A percentile compares a stretch with the other conserved stretches of the same genome.
Conservation (phyloP, 495 filamentous ascomycete genomes). For the Cudoniella acicularis region DNA sequence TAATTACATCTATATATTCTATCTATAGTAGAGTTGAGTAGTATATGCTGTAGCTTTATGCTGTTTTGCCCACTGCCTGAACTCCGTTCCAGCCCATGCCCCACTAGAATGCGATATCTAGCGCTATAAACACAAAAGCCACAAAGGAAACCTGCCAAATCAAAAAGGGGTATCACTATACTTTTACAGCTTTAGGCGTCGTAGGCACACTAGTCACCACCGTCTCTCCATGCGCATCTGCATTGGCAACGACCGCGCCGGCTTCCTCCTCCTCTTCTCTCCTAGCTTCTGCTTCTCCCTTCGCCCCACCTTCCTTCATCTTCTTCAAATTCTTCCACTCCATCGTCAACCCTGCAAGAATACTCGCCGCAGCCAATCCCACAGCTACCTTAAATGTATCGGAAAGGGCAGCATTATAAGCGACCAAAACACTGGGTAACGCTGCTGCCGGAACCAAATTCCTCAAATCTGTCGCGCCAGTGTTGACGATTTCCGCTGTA, state of each 20-base stretch:
- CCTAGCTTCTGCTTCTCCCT: background rate
- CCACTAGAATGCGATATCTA: background rate
- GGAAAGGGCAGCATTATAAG: conserved; percentile 30
- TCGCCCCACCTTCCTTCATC: conserved; percentile 6
- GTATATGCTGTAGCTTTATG: background rate
- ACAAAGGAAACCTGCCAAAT: background rate
- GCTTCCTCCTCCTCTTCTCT: background rate
- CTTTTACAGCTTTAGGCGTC: background rate
- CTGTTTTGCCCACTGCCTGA: background rate
- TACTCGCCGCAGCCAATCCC: conserved; percentile 3
- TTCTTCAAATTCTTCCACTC: conserved; percentile 25
- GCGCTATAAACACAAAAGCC: too few species aligned
- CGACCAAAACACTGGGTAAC: conserved; percentile 20
- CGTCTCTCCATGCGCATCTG: background rate
- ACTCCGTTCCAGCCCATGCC: background rate
- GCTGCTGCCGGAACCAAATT: conserved; percentile 17
- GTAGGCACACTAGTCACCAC: background rate
- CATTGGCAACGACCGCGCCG: background rate
- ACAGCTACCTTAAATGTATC: conserved; percentile 25
- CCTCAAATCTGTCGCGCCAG: conserved; percentile 42
- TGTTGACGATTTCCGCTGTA: conserved; percentile 41
- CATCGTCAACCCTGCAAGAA: conserved; percentile 17
- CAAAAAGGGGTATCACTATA: background rate
- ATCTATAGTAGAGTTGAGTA: background rate
- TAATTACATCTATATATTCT: background rate